Evolutionary conservation across 768 basidiomycete species (phyloP).

Genomic region (Crucibulum laeve): DNA sequence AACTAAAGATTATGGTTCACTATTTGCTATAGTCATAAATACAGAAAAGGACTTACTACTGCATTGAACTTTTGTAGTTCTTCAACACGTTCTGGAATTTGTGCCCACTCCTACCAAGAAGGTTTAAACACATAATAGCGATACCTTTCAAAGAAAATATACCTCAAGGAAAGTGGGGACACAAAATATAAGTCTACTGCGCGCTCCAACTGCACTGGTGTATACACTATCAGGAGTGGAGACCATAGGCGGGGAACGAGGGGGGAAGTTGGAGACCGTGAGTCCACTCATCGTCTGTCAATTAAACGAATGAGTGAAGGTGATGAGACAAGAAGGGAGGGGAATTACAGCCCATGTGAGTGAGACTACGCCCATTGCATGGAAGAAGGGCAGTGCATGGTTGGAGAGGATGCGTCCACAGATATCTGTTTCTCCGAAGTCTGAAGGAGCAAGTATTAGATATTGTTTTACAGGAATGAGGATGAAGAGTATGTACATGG

Average conservation of each 20-base stretch:
- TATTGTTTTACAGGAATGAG: background rate
- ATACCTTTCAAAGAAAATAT: background rate
- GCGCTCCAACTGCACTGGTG: conserved; percentile 11
- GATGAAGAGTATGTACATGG: conserved; percentile 4
- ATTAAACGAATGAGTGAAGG: background rate
- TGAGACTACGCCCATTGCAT: conserved; percentile 11
- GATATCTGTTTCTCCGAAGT: conserved; percentile 12
- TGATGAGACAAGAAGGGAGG: background rate
- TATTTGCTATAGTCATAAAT: too few relatives aligned
- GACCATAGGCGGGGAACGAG: conserved; percentile 10
- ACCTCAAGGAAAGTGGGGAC: conserved; percentile 16
- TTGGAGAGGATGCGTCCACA: conserved; percentile 10
- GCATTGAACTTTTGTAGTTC: conserved; percentile 8
- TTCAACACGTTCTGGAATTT: conserved; percentile 3
- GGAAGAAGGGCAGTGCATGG: conserved; percentile 13
- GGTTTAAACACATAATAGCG: background rate
- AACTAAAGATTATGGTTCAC: conserved; percentile 1
- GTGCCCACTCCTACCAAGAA: conserved; percentile 7
- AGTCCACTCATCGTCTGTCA: conserved; percentile 10
- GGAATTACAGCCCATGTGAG: background rate
- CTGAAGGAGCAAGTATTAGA: conserved; percentile 2
- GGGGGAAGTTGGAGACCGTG: conserved; percentile 1
- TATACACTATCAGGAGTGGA: conserved; percentile 17
- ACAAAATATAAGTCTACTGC: conserved; percentile 14
- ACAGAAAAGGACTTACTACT: conserved; percentile 7